A percentile compares a stretch with the other conserved stretches of the same genome.
phyloP scores from a whole-genome alignment of 148 eudicot genomes.

The Selenicereus undatus region DNA sequence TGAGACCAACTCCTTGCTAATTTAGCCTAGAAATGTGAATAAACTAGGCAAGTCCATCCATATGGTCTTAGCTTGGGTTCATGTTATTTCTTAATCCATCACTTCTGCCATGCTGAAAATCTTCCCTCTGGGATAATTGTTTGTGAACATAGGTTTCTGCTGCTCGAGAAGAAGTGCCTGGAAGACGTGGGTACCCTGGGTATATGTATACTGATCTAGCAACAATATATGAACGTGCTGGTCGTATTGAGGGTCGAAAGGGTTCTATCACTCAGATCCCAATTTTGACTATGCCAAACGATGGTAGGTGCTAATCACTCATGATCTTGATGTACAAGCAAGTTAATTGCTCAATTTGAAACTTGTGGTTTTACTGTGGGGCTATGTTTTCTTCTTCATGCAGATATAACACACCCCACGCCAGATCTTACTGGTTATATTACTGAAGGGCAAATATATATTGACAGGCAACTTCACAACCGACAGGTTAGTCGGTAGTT shows the following conservation, averaged over 20 bases:
- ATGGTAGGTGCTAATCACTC: slow-evolving; percentile 38
- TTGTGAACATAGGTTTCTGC: slow-evolving; percentile 62
- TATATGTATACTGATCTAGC: slow-evolving; percentile 92
- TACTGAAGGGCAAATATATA: slow-evolving; percentile 85
- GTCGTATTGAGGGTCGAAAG: slow-evolving; percentile 80
- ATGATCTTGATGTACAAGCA: neutral
- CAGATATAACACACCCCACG: slow-evolving; percentile 90
- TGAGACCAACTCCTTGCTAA: neutral
- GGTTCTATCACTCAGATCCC: slow-evolving; percentile 89
- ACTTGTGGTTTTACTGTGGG: neutral
- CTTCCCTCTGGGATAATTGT: neutral
- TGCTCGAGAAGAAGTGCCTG: slow-evolving; percentile 89
- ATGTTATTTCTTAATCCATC: slow-evolving; percentile 35
- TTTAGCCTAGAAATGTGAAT: neutral
- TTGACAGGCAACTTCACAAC: slow-evolving; percentile 78
- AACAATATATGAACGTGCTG: slow-evolving; percentile 87
- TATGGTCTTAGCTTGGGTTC: neutral
- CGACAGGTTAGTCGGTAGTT: slow-evolving; percentile 48
- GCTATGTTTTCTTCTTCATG: neutral
- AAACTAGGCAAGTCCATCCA: neutral
- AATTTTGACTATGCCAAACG: slow-evolving; percentile 81
- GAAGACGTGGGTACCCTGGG: slow-evolving; percentile 94
- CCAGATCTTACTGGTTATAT: slow-evolving; percentile 92
- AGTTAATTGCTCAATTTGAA: neutral
- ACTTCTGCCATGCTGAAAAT: slow-evolving; percentile 34